A percentile compares a stretch with the other conserved stretches of the same genome.
phyloP scores from a whole-genome alignment of 768 basidiomycete genomes.

The Boletus huronensis region DNA sequence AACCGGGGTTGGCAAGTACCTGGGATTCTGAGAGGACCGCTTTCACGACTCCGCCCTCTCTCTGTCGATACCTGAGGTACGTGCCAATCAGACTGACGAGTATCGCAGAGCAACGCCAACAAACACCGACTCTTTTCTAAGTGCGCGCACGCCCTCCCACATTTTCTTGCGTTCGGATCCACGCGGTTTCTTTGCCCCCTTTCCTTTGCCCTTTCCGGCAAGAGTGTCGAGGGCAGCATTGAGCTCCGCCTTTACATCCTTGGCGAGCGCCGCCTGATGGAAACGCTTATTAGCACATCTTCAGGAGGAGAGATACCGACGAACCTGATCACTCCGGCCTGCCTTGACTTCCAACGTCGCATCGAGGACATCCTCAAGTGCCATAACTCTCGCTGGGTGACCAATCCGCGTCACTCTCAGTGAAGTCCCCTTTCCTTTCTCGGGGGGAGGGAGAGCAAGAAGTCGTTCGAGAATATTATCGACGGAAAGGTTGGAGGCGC shows the following conservation, averaged over 20 bases:
- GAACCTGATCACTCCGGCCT: constrained; percentile 64
- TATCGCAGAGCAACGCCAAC: neutral
- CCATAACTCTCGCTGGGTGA: constrained; percentile 91
- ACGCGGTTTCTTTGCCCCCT: constrained; percentile 66
- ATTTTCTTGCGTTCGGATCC: constrained; percentile 75
- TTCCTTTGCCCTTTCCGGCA: constrained; percentile 70
- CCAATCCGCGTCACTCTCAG: constrained; percentile 84
- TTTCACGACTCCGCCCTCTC: constrained; percentile 81
- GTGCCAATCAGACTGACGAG: neutral
- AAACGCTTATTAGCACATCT: neutral
- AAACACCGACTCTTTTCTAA: constrained; percentile 80
- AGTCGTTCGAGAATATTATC: constrained; percentile 94
- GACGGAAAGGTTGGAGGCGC: constrained; percentile 91
- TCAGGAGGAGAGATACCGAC: neutral
- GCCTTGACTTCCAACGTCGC: constrained; percentile 74
- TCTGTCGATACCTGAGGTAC: constrained; percentile 69
- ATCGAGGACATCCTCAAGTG: constrained; percentile 60
- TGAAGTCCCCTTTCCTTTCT: constrained; percentile 40
- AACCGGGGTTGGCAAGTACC: constrained; percentile 33
- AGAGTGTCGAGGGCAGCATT: constrained; percentile 63
- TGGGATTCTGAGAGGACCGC: constrained; percentile 79
- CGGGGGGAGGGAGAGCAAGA: constrained; percentile 51
- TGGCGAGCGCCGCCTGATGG: constrained; percentile 69
- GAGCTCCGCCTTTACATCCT: constrained; percentile 87
- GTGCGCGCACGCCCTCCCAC: constrained; percentile 82